phyloP scores from a whole-genome alignment of 2,329 filamentous ascomycete species.

The Fusarium falciforme region DNA sequence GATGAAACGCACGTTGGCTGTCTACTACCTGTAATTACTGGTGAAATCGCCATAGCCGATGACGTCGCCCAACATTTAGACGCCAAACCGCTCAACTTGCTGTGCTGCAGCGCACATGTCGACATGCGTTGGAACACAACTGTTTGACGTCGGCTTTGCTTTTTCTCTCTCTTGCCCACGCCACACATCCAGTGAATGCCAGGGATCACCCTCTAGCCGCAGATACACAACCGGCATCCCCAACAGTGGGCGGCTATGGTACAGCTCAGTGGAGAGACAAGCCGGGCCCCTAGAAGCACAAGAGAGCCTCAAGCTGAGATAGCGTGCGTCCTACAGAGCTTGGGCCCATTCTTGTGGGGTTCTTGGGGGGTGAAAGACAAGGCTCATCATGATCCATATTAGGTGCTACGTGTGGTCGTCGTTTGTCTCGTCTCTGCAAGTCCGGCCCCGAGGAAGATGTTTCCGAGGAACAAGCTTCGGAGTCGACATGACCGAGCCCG shows the following conservation, averaged over 20 bases:
- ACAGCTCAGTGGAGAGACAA: background rate
- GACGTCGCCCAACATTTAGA: constrained; percentile 21
- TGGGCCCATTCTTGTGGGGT: constrained; percentile 4
- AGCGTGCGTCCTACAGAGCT: constrained; percentile 1
- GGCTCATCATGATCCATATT: constrained; percentile 2
- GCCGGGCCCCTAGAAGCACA: constrained; percentile 6
- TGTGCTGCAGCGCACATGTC: background rate
- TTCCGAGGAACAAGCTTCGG: constrained; percentile 31
- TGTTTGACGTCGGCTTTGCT: background rate
- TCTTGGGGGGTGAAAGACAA: background rate
- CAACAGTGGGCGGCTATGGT: background rate
- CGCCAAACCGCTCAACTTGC: background rate
- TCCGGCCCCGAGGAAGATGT: constrained; percentile 34
- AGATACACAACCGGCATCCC: background rate
- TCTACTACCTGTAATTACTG: background rate
- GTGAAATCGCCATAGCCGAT: background rate
- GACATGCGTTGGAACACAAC: background rate
- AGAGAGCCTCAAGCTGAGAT: constrained; percentile 26
- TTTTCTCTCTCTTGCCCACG: background rate
- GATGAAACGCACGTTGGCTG: constrained; percentile 19
- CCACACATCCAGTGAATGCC: background rate
- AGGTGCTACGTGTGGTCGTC: background rate
- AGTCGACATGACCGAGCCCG: constrained; percentile 23
- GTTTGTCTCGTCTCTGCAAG: constrained; percentile 3
- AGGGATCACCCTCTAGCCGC: background rate